These are phyloP conservation scores for Mallotus repandus DNA, from an alignment of 441 rosid species.

Conservation along the genomic window DNA sequence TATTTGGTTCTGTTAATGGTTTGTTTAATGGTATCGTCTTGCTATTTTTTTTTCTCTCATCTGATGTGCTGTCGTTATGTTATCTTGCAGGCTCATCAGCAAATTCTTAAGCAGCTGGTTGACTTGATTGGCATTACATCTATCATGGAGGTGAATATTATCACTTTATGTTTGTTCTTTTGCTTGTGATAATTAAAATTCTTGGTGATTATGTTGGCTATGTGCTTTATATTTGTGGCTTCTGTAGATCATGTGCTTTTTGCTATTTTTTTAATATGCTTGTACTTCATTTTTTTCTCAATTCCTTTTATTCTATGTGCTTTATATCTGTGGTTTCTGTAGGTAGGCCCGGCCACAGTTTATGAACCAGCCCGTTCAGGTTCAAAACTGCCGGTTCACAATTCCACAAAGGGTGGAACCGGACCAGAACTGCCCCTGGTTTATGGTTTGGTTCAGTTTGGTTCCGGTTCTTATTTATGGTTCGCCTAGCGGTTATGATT, in stretches of 20 bases:
- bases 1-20: not conserved
- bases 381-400: too few relatives aligned
- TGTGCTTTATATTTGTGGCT: not conserved
- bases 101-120: slow-evolving; percentile 63
- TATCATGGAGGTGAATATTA: slow-evolving; percentile 77
- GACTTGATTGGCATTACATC: slow-evolving; percentile 94
- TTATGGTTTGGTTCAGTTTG: too few relatives aligned
- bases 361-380: too few relatives aligned
- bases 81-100: slow-evolving; percentile 67
- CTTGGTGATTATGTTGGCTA: too few relatives aligned
- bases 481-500: too few relatives aligned
- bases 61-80: slow-evolving; percentile 23
- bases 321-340: too few relatives aligned
- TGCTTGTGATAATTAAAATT: slow-evolving; percentile 9
- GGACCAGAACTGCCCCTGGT: too few relatives aligned
- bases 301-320: too few relatives aligned
- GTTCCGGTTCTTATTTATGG: too few relatives aligned
- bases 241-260: not conserved
- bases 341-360: too few relatives aligned
- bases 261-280: not conserved
- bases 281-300: not conserved
- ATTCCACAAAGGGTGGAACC: too few relatives aligned
- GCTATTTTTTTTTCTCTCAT: not conserved
- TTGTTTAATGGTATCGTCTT: not conserved
- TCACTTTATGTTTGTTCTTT: slow-evolving; percentile 17